Evolutionary conservation across 768 basidiomycete genomes (phyloP).

Genomic region (Serpula lacrymans): DNA sequence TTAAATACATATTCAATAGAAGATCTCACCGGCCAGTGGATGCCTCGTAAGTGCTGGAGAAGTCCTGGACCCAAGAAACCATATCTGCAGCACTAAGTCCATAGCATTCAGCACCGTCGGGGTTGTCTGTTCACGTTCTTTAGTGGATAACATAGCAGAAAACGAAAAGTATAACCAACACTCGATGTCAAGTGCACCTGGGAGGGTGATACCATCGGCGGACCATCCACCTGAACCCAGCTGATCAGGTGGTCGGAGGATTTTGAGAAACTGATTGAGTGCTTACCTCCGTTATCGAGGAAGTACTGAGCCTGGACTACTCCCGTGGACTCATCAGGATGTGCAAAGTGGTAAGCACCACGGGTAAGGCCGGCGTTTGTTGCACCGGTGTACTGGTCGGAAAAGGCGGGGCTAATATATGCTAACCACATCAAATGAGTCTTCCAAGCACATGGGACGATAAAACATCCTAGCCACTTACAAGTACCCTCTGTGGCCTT

Average conservation of each 20-base stretch:
- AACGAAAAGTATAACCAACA: constrained; percentile 31
- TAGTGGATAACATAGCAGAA: constrained; percentile 1
- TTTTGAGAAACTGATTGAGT: not conserved
- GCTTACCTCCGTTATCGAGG: constrained; percentile 49
- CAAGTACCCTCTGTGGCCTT: constrained; percentile 67
- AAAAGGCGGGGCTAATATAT: constrained; percentile 30
- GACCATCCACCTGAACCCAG: constrained; percentile 45
- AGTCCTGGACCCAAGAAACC: constrained; percentile 63
- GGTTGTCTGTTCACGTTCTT: constrained; percentile 41
- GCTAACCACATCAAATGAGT: constrained; percentile 13
- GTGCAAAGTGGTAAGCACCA: constrained; percentile 61
- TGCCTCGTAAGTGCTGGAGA: constrained; percentile 56
- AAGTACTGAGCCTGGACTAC: constrained; percentile 60
- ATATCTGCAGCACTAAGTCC: constrained; percentile 49
- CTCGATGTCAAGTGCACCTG: constrained; percentile 63
- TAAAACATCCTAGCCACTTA: constrained; percentile 23
- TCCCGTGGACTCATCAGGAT: constrained; percentile 49
- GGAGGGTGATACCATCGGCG: constrained; percentile 55
- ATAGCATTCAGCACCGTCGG: constrained; percentile 51
- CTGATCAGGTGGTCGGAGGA: not conserved
- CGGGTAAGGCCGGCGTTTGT: constrained; percentile 55
- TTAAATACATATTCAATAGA: not conserved
- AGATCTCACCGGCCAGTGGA: constrained; percentile 42
- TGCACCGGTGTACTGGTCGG: constrained; percentile 52
- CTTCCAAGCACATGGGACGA: not conserved